Conservation (phyloP, 169 alveolate species). For the Plasmodium fragile region DNA sequence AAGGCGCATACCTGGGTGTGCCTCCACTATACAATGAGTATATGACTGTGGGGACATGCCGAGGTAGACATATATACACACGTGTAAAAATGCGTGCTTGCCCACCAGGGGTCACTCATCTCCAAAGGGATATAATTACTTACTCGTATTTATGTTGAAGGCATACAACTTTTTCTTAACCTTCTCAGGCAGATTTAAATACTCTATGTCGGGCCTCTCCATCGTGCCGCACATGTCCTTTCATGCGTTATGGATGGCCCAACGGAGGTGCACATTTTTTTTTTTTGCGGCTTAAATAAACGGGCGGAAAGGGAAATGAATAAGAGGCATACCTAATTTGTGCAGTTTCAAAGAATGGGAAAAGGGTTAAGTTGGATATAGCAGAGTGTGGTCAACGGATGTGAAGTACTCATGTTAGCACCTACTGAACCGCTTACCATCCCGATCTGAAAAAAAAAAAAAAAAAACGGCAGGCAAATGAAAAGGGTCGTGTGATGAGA, state of each 20-base stretch:
- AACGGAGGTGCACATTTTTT: not conserved
- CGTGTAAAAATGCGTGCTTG: not conserved
- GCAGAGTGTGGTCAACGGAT: not conserved
- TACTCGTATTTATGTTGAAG: slow-evolving; percentile 50
- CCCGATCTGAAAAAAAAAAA: not conserved
- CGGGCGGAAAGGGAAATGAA: not conserved
- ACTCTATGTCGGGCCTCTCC: slow-evolving; percentile 68
- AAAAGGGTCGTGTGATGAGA: not conserved
- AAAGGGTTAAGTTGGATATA: not conserved
- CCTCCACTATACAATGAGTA: not conserved
- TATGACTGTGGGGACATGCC: not conserved
- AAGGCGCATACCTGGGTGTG: not conserved
- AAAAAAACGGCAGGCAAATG: not conserved
- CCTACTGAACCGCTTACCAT: not conserved
- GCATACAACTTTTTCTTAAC: slow-evolving; percentile 28
- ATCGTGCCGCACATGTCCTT: not conserved
- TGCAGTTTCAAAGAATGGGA: not conserved
- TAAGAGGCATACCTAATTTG: not conserved
- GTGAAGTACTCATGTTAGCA: not conserved
- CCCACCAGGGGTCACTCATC: not conserved
- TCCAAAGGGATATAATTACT: not conserved
- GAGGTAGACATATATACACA: not conserved
- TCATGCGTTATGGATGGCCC: not conserved
- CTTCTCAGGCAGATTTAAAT: slow-evolving; percentile 31
- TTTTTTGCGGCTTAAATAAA: not conserved